phyloP scores from a whole-genome alignment of 441 rosid species.

The Raphanus hybrid region DNA sequence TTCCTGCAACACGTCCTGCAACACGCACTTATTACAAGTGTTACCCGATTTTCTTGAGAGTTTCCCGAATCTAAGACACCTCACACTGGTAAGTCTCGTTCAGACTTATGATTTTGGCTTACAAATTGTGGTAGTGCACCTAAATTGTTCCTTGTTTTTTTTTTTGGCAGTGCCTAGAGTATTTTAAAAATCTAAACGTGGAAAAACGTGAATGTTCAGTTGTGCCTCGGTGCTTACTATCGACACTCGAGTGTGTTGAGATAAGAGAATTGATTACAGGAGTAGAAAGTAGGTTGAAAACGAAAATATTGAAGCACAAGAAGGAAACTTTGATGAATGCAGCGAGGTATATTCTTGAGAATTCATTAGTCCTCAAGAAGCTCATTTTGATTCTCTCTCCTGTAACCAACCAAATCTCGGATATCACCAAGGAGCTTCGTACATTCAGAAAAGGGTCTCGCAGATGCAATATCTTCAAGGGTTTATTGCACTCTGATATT shows the following conservation, averaged over 20 bases:
- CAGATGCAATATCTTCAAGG: background rate
- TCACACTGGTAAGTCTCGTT: slow-evolving; percentile 13
- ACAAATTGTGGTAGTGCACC: background rate
- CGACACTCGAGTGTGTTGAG: background rate
- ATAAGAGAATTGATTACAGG: background rate
- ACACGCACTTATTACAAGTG: background rate
- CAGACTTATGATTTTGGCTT: background rate
- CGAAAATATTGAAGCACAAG: background rate
- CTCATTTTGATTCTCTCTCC: background rate
- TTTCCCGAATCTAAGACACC: slow-evolving; percentile 10
- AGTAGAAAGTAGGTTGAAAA: background rate
- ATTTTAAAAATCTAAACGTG: background rate
- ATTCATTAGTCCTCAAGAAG: background rate
- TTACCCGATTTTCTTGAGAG: slow-evolving; percentile 22
- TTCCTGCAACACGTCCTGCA: background rate
- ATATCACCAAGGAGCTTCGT: slow-evolving; percentile 1
- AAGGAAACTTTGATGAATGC: background rate
- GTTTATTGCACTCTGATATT: slow-evolving; percentile 1
- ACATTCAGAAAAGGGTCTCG: background rate
- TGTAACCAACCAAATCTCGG: background rate
- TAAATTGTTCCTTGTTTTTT: background rate
- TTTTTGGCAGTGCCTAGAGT: background rate
- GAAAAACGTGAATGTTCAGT: background rate
- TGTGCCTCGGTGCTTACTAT: slow-evolving; percentile 11
- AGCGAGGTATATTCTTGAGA: background rate